Evolutionary conservation across 352 stramenopile species (phyloP).

Genomic region (Phytophthora citricola): DNA sequence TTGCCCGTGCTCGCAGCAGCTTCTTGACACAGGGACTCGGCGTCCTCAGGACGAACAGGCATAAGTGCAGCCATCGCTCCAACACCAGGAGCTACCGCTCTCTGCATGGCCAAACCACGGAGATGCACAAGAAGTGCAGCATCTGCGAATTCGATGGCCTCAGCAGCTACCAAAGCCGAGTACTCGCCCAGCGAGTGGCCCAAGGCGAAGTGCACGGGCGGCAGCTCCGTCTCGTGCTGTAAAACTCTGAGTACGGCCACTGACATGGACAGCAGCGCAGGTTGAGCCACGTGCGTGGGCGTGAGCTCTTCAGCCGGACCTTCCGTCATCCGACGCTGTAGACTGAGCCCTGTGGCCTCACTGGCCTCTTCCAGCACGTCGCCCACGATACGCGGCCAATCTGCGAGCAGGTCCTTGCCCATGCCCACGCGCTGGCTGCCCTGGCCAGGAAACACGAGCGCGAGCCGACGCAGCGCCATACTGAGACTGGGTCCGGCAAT

Average conservation of each 20-base stretch:
- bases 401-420: conserved; percentile 72
- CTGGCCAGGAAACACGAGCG: conserved; percentile 87
- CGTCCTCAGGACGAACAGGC: conserved; percentile 55
- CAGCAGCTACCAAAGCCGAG: conserved; percentile 79
- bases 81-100: conserved; percentile 53
- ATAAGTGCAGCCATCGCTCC: conserved; percentile 85
- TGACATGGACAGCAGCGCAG: conserved; percentile 84
- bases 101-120: conserved; percentile 76
- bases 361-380: conserved; percentile 82
- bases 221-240: conserved; percentile 63
- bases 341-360: conserved; percentile 68
- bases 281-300: conserved; percentile 77
- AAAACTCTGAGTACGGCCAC: conserved; percentile 76
- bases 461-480: conserved; percentile 49
- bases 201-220: conserved; percentile 50
- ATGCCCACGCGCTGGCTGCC: conserved; percentile 86
- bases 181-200: conserved; percentile 91
- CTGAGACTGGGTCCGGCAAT: conserved; percentile 13
- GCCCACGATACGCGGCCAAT: conserved; percentile 63
- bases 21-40: conserved; percentile 61
- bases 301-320: conserved; percentile 70
- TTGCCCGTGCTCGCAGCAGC: conserved; percentile 41
- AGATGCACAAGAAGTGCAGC: conserved; percentile 75
- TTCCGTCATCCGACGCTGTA: conserved; percentile 65
- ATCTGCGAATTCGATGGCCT: conserved; percentile 69